phyloP scores from a whole-genome alignment of 306 rosid species.

The Inga leiocalycina region DNA sequence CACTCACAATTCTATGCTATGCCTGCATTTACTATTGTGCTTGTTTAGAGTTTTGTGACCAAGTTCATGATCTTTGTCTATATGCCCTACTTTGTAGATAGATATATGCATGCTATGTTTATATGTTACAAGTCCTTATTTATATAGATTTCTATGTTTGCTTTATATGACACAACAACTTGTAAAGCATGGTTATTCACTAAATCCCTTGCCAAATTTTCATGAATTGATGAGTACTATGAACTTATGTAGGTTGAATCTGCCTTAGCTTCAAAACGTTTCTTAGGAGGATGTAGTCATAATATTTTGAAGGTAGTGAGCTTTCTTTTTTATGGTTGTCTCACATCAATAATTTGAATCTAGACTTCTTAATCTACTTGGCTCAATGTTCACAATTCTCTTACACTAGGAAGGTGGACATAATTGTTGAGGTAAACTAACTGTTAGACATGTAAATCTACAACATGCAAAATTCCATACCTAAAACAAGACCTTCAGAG shows the following conservation, averaged over 20 bases:
- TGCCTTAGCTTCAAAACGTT: background rate
- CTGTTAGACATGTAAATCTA: background rate
- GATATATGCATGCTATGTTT: background rate
- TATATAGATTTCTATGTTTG: background rate
- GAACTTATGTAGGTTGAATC: background rate
- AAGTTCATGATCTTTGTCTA: background rate
- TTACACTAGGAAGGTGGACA: background rate
- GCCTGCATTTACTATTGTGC: background rate
- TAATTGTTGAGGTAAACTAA: background rate
- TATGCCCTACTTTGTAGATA: background rate
- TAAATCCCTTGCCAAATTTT: too few relatives aligned
- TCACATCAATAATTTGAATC: background rate
- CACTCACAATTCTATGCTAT: background rate
- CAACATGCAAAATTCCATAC: background rate
- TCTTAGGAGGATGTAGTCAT: background rate
- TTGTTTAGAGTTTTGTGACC: background rate
- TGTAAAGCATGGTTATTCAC: background rate
- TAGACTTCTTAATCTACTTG: background rate
- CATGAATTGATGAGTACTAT: background rate
- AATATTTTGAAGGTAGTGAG: background rate
- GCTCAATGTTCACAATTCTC: background rate
- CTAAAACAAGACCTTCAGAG: background rate
- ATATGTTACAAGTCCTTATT: background rate
- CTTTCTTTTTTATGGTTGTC: background rate
- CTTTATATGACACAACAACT: background rate